Percentiles rank a stretch among this genome's conserved stretches.
These are phyloP conservation scores for Heritiera littoralis DNA, from an alignment of 345 rosid species.

Conservation along the genomic window DNA sequence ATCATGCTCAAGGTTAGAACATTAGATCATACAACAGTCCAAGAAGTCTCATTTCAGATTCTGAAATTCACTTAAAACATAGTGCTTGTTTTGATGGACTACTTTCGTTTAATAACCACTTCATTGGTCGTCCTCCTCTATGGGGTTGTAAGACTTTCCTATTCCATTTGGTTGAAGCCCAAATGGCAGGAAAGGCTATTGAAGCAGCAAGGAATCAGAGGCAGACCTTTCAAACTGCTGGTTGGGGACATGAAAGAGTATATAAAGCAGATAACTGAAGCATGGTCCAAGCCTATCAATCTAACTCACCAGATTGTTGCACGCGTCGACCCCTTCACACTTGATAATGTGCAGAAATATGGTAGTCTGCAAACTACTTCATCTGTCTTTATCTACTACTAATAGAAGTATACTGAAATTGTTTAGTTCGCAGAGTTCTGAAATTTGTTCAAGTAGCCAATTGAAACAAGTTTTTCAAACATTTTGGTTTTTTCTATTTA, in stretches of 20 bases:
- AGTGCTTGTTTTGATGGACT: slow-evolving; percentile 19
- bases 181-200: slow-evolving; percentile 35
- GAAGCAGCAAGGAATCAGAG: slow-evolving; percentile 41
- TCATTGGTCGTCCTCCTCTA: slow-evolving; percentile 15
- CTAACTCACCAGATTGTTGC: slow-evolving; percentile 37
- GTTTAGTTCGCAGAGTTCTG: background rate
- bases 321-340: slow-evolving; percentile 42
- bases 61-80: slow-evolving; percentile 8
- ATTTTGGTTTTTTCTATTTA: background rate
- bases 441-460: background rate
- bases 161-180: slow-evolving; percentile 46
- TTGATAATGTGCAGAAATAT: slow-evolving; percentile 31
- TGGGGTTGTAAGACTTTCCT: slow-evolving; percentile 19
- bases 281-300: slow-evolving; percentile 44
- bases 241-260: slow-evolving; percentile 44
- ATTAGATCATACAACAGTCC: background rate
- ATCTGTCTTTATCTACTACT: background rate
- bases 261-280: slow-evolving; percentile 30
- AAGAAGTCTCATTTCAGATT: background rate
- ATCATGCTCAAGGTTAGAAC: background rate
- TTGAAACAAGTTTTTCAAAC: background rate
- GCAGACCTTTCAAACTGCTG: slow-evolving; percentile 41
- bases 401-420: background rate
- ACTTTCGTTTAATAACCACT: background rate
- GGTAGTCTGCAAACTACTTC: slow-evolving; percentile 26